Evolutionary conservation across 371 early-diverging fungal genomes (phyloP).

Genomic region (Haplosporangium sp.): DNA sequence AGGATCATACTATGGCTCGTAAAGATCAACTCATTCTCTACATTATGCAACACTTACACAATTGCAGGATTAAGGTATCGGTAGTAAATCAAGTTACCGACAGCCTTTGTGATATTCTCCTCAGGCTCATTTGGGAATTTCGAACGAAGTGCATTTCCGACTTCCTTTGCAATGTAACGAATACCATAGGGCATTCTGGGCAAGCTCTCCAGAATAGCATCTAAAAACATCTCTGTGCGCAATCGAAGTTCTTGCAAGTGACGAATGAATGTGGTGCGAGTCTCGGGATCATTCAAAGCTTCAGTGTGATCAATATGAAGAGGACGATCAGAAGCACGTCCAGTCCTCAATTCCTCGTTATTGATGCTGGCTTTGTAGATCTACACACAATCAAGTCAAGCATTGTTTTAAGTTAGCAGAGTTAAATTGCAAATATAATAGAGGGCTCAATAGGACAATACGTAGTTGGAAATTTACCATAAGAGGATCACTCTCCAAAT

Average conservation of each 20-base stretch:
- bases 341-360: conserved; percentile 92
- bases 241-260: conserved; percentile 81
- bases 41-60: conserved; percentile 68
- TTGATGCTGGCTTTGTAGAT: conserved; percentile 91
- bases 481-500: conserved; percentile 93
- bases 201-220: conserved; percentile 81
- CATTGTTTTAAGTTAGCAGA: too few species aligned
- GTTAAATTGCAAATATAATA: too few species aligned
- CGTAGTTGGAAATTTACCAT: conserved; percentile 54
- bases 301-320: conserved; percentile 85
- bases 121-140: conserved; percentile 88
- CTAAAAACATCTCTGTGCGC: conserved; percentile 85
- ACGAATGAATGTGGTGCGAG: conserved; percentile 78
- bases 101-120: conserved; percentile 82
- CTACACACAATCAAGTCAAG: conserved; percentile 16
- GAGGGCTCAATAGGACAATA: too few species aligned
- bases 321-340: conserved; percentile 80
- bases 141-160: conserved; percentile 79
- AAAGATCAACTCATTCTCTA: not conserved
- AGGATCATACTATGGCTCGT: not conserved
- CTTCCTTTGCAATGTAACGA: conserved; percentile 93
- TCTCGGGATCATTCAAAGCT: conserved; percentile 90
- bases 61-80: conserved; percentile 98
- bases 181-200: conserved; percentile 95
- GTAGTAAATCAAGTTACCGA: conserved; percentile 96